Evolutionary conservation across 108 stramenopile species (phyloP).

Genomic region (Chaetoceros tenuissimus): DNA sequence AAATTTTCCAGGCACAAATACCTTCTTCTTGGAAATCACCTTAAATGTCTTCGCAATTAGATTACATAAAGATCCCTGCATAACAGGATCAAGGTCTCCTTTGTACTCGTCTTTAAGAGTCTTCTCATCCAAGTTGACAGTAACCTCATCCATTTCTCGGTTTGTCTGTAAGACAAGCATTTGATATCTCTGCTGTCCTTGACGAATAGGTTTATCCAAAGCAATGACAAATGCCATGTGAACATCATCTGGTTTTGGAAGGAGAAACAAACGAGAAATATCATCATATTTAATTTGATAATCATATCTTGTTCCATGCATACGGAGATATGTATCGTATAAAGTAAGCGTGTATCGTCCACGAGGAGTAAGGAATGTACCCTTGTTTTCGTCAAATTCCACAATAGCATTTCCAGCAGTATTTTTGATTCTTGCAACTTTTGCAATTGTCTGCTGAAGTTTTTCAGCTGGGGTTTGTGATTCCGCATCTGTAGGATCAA

Average conservation of each 20-base stretch:
- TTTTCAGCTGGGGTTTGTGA: conserved; percentile 63
- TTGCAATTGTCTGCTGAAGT: conserved; percentile 70
- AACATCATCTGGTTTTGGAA: conserved; percentile 92
- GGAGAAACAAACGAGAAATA: conserved; percentile 87
- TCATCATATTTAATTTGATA: conserved; percentile 98
- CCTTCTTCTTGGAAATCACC: conserved; percentile 92
- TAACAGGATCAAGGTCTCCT: conserved; percentile 76
- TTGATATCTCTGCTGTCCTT: conserved; percentile 97
- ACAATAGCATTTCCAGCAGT: conserved; percentile 88
- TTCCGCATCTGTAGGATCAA: conserved; percentile 69
- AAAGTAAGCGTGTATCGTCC: conserved; percentile 95
- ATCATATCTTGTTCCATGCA: conserved; percentile 93
- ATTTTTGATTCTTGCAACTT: conserved; percentile 77
- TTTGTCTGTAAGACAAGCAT: conserved; percentile 92
- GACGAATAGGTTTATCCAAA: conserved; percentile 93
- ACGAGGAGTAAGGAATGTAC: conserved; percentile 94
- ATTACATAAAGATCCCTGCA: conserved; percentile 90
- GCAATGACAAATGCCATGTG: conserved; percentile 96
- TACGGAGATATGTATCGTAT: conserved; percentile 84
- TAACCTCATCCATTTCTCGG: conserved; percentile 73
- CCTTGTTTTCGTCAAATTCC: conserved; percentile 83
- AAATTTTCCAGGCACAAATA: conserved; percentile 92
- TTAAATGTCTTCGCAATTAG: conserved; percentile 98
- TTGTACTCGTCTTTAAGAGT: conserved; percentile 88
- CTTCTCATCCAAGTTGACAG: conserved; percentile 87